A percentile compares a stretch with the other conserved stretches of the same genome.
Evolutionary conservation across 140 eudicot genomes (phyloP).

Genomic region (Ambrosia hybrid): DNA sequence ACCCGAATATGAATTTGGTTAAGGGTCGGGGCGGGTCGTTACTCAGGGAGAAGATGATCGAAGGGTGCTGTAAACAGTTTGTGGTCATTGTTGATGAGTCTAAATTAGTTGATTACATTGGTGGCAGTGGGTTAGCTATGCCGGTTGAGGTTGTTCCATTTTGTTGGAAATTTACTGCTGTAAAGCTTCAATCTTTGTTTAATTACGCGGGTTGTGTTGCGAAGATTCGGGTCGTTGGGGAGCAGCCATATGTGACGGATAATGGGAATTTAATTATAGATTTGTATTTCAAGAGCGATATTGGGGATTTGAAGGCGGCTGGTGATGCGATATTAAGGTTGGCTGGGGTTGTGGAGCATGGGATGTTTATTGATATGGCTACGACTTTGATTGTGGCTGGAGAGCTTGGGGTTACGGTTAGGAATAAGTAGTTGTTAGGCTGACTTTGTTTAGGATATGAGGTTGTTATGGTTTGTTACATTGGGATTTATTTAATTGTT

Average conservation of each 20-base stretch:
- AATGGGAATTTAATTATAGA: slow-evolving; percentile 81
- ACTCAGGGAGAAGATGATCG: slow-evolving; percentile 90
- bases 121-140: slow-evolving; percentile 91
- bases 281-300: slow-evolving; percentile 77
- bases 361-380: slow-evolving; percentile 91
- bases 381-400: slow-evolving; percentile 92
- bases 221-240: slow-evolving; percentile 43
- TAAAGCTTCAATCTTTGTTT: slow-evolving; percentile 56
- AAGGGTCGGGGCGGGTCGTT: slow-evolving; percentile 94
- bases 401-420: slow-evolving; percentile 70
- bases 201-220: slow-evolving; percentile 63
- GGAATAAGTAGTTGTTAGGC: slow-evolving; percentile 45
- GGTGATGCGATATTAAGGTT: slow-evolving; percentile 82
- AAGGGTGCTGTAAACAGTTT: slow-evolving; percentile 72
- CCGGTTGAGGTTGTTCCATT: slow-evolving; percentile 94
- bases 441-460: slow-evolving; percentile 26
- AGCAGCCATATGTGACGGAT: slow-evolving; percentile 68
- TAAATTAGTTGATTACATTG: slow-evolving; percentile 65
- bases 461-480: background rate
- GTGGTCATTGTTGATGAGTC: slow-evolving; percentile 82
- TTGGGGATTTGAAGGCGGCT: slow-evolving; percentile 80
- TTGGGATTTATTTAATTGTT: slow-evolving; percentile 9
- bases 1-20: slow-evolving; percentile 75
- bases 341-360: slow-evolving; percentile 93
- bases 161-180: slow-evolving; percentile 68